These are phyloP conservation scores for Pichia sporocuriosa DNA, from an alignment of 805 yeast species.

Conservation along the genomic window DNA sequence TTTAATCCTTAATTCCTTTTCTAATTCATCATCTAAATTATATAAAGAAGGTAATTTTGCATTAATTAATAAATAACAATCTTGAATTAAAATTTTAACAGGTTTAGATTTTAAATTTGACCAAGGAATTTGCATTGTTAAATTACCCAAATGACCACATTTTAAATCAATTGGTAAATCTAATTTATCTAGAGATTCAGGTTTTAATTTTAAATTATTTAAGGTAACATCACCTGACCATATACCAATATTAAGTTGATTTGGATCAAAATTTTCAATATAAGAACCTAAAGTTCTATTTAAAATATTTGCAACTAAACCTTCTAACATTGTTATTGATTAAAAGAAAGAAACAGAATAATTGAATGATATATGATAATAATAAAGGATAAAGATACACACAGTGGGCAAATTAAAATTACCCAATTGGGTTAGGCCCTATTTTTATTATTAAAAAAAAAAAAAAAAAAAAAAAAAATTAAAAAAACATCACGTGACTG, in stretches of 20 bases:
- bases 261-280: conserved; percentile 93
- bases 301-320: conserved; percentile 55
- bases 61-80: conserved; percentile 74
- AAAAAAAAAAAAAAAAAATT: too few species aligned
- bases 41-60: conserved; percentile 58
- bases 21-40: conserved; percentile 51
- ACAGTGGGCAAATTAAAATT: too few species aligned
- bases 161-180: conserved; percentile 81
- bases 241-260: conserved; percentile 89
- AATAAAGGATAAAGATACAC: too few species aligned
- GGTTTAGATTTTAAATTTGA: conserved; percentile 89
- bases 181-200: conserved; percentile 83
- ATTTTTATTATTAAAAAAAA: too few species aligned
- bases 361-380: too few species aligned
- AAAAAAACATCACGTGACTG: too few species aligned
- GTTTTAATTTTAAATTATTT: conserved; percentile 67
- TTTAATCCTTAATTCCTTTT: conserved; percentile 56
- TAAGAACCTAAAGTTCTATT: conserved; percentile 63
- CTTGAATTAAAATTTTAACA: conserved; percentile 79
- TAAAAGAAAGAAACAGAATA: background rate
- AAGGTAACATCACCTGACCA: conserved; percentile 97
- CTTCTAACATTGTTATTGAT: conserved; percentile 46
- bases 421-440: too few species aligned
- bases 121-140: conserved; percentile 94
- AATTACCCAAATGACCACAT: conserved; percentile 84